These are phyloP conservation scores for Hibiscus syriacus DNA, from an alignment of 345 rosid species.

Conservation along the genomic window DNA sequence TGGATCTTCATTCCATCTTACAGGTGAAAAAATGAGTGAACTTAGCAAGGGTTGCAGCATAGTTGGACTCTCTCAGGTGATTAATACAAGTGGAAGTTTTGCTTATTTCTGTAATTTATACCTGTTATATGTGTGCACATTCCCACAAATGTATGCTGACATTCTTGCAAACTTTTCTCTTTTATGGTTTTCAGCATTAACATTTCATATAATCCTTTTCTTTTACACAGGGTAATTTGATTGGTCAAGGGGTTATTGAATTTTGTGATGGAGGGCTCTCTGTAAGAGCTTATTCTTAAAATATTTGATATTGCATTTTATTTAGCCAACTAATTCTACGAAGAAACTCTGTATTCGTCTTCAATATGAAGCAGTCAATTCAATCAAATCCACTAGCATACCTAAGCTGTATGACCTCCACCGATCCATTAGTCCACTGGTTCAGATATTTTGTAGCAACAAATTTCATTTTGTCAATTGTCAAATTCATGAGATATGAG, in stretches of 20 bases:
- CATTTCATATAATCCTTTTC: neutral
- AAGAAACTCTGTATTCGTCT: neutral
- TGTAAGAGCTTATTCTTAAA: slow-evolving; percentile 34
- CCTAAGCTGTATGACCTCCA: neutral
- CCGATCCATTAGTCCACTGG: neutral
- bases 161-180: neutral
- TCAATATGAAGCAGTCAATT: neutral
- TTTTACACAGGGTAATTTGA: slow-evolving; percentile 48
- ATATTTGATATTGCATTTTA: neutral
- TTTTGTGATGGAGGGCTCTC: slow-evolving; percentile 80
- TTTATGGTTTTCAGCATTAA: neutral
- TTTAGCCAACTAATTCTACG: neutral
- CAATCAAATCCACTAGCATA: neutral
- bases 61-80: slow-evolving; percentile 88
- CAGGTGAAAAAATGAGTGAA: slow-evolving; percentile 68
- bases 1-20: slow-evolving; percentile 12
- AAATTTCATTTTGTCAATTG: neutral
- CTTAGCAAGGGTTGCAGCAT: slow-evolving; percentile 66
- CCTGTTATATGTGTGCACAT: neutral
- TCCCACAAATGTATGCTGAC: neutral
- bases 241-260: slow-evolving; percentile 72
- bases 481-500: neutral
- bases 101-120: neutral
- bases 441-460: neutral
- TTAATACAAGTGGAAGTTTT: neutral